Evolutionary conservation across 2,329 filamentous ascomycete species (phyloP).

Genomic region (Penicillium brevicompactum): DNA sequence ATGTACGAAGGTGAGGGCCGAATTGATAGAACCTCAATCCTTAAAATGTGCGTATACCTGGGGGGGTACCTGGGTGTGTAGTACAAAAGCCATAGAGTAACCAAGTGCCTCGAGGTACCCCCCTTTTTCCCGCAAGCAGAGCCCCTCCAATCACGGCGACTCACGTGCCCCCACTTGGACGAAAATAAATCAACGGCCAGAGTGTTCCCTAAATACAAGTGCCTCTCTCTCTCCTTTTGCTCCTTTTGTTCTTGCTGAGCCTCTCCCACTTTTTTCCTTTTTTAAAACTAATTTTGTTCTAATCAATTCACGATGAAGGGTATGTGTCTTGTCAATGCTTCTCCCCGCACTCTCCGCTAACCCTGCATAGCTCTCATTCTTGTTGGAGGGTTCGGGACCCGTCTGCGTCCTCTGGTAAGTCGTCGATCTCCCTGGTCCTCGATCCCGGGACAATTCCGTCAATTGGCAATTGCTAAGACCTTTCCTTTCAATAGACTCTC

Average conservation of each 20-base stretch:
- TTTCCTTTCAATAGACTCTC: constrained; percentile 69
- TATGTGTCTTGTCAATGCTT: constrained; percentile 30
- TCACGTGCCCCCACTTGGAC: constrained; percentile 29
- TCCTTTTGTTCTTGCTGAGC: constrained; percentile 3
- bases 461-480: constrained; percentile 15
- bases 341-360: constrained; percentile 8
- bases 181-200: constrained; percentile 33
- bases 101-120: neutral
- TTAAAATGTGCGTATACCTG: neutral
- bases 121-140: constrained; percentile 31
- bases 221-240: constrained; percentile 18
- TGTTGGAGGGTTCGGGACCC: constrained; percentile 97
- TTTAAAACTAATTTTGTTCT: constrained; percentile 5
- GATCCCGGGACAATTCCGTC: neutral
- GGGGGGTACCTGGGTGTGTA: neutral
- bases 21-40: no score
- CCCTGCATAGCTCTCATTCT: constrained; percentile 81
- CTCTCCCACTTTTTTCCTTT: constrained; percentile 4
- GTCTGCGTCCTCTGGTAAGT: constrained; percentile 90
- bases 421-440: constrained; percentile 9
- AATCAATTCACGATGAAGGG: constrained; percentile 46
- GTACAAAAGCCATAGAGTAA: neutral
- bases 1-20: neutral
- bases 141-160: constrained; percentile 23
- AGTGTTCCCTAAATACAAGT: constrained; percentile 30